Evolutionary conservation across 164 flowering plant species (phyloP), one percentile per base, ranked within the genome.

Genomic region (Aristolochia fimbriata): DNA sequence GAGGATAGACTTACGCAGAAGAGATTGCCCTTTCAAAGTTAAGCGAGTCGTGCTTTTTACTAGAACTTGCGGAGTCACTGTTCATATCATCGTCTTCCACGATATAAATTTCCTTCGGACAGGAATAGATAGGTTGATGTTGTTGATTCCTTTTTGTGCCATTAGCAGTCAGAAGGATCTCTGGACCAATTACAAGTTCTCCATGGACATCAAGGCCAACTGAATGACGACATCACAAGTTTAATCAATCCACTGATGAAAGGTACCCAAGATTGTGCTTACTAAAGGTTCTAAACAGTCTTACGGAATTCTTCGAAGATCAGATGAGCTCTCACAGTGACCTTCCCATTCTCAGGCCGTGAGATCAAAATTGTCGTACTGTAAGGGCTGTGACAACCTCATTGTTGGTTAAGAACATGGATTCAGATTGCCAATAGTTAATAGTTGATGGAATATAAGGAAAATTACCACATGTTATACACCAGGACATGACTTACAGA

Each of bases 191-290:
- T 54, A 68, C 16, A 54, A 87, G 73, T 50, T 70, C 83, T 46
- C 79, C 77, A 69, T 82, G 90, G 57, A 88, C 52, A 73, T 94
- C 99, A 24, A 87, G 71, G 56, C 99, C 96, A 81, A 88, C 99
- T 94, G 81, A 74, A 76, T 60, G 67, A 75, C 57, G 72, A 61
- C 23, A 66, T 49, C 33, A 59, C 55, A 64, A 54, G 55, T 10
- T 65, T 53, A 2, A 55, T 19, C 30, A 23, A 22, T 19, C 4
- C 19, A 27, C 17, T 16, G n/a, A 12, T 16, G 51, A 16, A 65
- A 43, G 54, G 52, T 51, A 33, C 24, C 9, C 43, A 37, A 37
- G 43, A 37, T 37, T 37, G 43, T 49, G 20, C 22, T 17, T 22
- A 41, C 13, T 22, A 17, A 1, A 17, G 25, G 22, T 51, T 45